Percentiles rank a stretch among this genome's conserved stretches.
phyloP scores from a whole-genome alignment of 2,329 filamentous ascomycete genomes.

The Cercospora beticola region DNA sequence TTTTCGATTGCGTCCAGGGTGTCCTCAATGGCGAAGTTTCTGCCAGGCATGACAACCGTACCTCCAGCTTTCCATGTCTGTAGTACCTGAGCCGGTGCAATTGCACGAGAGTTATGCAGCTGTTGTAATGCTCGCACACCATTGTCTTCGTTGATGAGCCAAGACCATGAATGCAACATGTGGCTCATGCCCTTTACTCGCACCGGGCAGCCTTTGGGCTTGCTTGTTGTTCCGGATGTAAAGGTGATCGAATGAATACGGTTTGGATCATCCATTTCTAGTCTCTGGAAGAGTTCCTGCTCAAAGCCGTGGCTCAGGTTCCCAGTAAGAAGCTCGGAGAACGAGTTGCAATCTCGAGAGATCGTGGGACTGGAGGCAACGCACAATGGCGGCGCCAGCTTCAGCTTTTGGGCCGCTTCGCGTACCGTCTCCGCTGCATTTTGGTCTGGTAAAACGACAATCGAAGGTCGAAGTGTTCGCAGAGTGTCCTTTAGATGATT shows the following conservation, averaged over 20 bases:
- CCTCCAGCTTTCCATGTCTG: neutral
- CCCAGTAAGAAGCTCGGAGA: neutral
- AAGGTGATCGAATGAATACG: neutral
- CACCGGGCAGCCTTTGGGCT: neutral
- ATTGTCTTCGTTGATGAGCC: neutral
- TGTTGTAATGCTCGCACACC: neutral
- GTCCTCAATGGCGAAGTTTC: neutral
- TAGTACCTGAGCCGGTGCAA: neutral
- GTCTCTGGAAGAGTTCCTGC: neutral
- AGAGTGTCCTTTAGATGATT: neutral
- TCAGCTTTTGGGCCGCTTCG: neutral
- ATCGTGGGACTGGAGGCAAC: neutral
- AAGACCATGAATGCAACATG: neutral
- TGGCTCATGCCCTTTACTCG: neutral
- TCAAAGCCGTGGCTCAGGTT: neutral
- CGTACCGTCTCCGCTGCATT: neutral
- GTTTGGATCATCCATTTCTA: neutral
- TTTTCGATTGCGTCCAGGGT: neutral
- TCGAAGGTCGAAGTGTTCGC: neutral
- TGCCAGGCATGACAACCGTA: neutral
- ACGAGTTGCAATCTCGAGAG: neutral
- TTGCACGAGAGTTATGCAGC: neutral
- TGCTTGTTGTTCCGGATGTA: neutral
- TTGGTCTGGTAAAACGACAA: neutral
- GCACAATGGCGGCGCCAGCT: neutral